Conservation (phyloP, 441 rosid genomes). For the Flueggea neowawraea region DNA sequence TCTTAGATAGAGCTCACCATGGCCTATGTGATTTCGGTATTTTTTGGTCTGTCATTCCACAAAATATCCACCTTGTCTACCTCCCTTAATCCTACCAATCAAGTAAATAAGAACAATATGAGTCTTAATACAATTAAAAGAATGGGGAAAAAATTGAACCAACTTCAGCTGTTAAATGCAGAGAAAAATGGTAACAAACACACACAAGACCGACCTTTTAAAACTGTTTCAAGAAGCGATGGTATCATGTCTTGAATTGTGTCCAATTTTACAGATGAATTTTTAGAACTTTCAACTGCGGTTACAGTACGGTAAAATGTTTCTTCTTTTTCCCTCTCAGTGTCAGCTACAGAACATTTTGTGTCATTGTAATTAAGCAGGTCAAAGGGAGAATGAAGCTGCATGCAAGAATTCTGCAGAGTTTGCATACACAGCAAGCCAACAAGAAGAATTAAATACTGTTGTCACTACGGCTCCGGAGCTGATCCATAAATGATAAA, state of each 20-base stretch:
- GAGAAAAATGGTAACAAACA: neutral
- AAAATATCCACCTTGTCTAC: slow-evolving; percentile 76
- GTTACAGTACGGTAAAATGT: slow-evolving; percentile 60
- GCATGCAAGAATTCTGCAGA: too few species aligned
- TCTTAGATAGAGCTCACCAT: slow-evolving; percentile 81
- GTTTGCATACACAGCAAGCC: too few species aligned
- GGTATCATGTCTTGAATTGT: slow-evolving; percentile 64
- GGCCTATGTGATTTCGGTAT: slow-evolving; percentile 23
- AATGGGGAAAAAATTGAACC: neutral
- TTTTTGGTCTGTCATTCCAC: slow-evolving; percentile 66
- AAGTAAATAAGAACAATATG: neutral
- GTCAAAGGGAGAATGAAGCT: slow-evolving; percentile 4
- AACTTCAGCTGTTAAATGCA: neutral
- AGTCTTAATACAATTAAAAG: neutral
- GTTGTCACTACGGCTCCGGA: too few species aligned
- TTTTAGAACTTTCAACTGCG: slow-evolving; percentile 42
- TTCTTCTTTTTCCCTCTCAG: slow-evolving; percentile 39
- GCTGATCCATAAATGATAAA: too few species aligned
- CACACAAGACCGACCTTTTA: slow-evolving; percentile 53
- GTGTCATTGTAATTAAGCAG: slow-evolving; percentile 31
- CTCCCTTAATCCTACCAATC: slow-evolving; percentile 62
- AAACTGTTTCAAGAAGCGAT: slow-evolving; percentile 59
- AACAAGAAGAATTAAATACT: too few species aligned
- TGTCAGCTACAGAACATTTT: slow-evolving; percentile 39
- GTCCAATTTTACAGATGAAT: slow-evolving; percentile 32